Conservation (phyloP, 441 rosid species). For the Eutrema salsugineum region DNA sequence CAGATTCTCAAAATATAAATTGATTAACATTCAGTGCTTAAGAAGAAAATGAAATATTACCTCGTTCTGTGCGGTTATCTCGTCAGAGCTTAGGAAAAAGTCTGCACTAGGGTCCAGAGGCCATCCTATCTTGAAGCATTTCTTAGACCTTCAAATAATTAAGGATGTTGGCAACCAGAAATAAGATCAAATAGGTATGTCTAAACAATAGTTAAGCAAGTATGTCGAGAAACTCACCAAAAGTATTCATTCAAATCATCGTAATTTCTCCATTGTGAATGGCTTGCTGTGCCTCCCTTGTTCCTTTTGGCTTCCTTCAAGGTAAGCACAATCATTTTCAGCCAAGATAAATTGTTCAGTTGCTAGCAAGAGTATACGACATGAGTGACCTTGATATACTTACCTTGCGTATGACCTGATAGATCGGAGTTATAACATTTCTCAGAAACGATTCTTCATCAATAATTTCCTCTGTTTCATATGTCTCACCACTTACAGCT, state of each 20-base stretch:
- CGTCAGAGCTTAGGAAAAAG: slow-evolving; percentile 67
- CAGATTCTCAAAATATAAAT: background rate
- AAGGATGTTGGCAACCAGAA: slow-evolving; percentile 14
- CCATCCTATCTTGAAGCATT: slow-evolving; percentile 72
- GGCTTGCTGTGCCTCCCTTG: slow-evolving; percentile 83
- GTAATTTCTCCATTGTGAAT: slow-evolving; percentile 98
- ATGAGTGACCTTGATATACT: background rate
- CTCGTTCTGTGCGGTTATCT: slow-evolving; percentile 34
- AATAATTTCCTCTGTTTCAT: slow-evolving; percentile 43
- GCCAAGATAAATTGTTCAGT: slow-evolving; percentile 5
- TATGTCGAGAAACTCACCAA: slow-evolving; percentile 43
- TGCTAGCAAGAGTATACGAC: slow-evolving; percentile 1
- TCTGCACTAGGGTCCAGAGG: slow-evolving; percentile 63
- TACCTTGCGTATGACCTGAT: slow-evolving; percentile 75
- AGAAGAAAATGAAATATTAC: slow-evolving; percentile 32
- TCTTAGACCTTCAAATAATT: slow-evolving; percentile 61
- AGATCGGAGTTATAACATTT: slow-evolving; percentile 80
- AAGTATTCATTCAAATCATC: slow-evolving; percentile 98
- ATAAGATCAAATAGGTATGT: slow-evolving; percentile 11
- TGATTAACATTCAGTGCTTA: no score
- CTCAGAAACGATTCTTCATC: slow-evolving; percentile 86
- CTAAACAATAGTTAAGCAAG: slow-evolving; percentile 9
- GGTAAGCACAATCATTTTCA: slow-evolving; percentile 26
- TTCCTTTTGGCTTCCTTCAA: slow-evolving; percentile 83
- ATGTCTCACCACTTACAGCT: slow-evolving; percentile 61